A percentile compares a stretch with the other conserved stretches of the same genome.
These are phyloP conservation scores for Stylonectria norvegica DNA, from an alignment of 2,329 filamentous ascomycete genomes.

Conservation along the genomic window DNA sequence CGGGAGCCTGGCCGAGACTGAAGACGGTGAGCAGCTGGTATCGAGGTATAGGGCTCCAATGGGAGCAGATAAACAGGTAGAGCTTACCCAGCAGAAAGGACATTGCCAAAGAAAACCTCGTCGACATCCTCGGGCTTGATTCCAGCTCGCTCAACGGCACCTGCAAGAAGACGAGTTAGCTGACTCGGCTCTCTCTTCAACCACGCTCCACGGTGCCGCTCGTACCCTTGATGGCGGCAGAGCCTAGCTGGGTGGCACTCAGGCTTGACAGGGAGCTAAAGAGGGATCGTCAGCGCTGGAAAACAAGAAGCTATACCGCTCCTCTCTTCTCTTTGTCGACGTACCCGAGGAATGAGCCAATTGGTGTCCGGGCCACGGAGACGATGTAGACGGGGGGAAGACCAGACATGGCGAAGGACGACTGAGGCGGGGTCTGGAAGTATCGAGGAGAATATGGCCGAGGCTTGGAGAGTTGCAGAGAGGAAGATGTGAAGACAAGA, in stretches of 20 bases:
- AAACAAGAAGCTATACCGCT: not conserved
- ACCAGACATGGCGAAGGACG: conserved; percentile 65
- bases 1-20: conserved; percentile 93
- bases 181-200: conserved; percentile 2
- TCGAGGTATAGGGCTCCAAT: not conserved
- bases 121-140: conserved; percentile 88
- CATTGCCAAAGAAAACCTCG: conserved; percentile 98
- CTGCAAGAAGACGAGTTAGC: conserved; percentile 35
- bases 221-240: conserved; percentile 87
- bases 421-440: conserved; percentile 2
- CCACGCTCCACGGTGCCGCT: too few relatives aligned
- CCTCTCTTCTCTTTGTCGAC: conserved; percentile 10
- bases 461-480: conserved; percentile 10
- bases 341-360: conserved; percentile 92
- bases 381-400: conserved; percentile 94
- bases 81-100: conserved; percentile 86
- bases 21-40: conserved; percentile 12
- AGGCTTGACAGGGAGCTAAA: conserved; percentile 81
- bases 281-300: conserved; percentile 20
- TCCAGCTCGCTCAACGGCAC: conserved; percentile 79
- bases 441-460: not conserved
- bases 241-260: conserved; percentile 80
- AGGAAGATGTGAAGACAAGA: conserved; percentile 7
- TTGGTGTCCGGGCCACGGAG: conserved; percentile 82
- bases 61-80: conserved; percentile 5